Conservation (phyloP, 2,329 filamentous ascomycete genomes). For the Cladorrhinum sp. region DNA sequence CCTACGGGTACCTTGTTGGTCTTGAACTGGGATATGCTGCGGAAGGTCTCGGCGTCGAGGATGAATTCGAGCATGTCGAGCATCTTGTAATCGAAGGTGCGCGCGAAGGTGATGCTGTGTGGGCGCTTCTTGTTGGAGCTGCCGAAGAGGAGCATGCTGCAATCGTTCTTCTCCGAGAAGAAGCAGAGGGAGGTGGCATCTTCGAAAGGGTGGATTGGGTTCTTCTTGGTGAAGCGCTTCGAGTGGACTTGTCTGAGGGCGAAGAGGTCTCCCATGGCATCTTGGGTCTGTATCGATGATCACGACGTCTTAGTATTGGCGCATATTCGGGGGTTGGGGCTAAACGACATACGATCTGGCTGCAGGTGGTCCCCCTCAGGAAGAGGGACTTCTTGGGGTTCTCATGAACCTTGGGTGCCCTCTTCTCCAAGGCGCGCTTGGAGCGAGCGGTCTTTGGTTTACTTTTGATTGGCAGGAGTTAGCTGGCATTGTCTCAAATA, state of each 20-base stretch:
- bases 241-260: conserved; percentile 79
- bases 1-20: conserved; percentile 73
- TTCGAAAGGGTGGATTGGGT: conserved; percentile 82
- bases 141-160: conserved; percentile 78
- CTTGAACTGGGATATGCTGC: conserved; percentile 71
- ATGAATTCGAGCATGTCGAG: conserved; percentile 93
- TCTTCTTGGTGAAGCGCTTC: conserved; percentile 96
- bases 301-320: conserved; percentile 7
- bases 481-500: background rate
- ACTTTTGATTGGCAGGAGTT: conserved; percentile 33
- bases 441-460: conserved; percentile 75
- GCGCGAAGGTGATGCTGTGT: conserved; percentile 77
- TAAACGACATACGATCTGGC: conserved; percentile 60
- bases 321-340: background rate
- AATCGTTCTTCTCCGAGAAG: conserved; percentile 95
- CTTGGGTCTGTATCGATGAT: conserved; percentile 41
- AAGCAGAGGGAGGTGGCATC: conserved; percentile 86
- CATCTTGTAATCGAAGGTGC: conserved; percentile 81
- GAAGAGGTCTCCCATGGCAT: conserved; percentile 80
- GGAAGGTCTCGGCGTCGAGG: conserved; percentile 71
- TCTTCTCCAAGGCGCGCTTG: conserved; percentile 90
- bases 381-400: conserved; percentile 89
- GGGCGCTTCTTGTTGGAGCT: conserved; percentile 92
- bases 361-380: conserved; percentile 82
- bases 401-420: conserved; percentile 83